These are phyloP conservation scores for Neopestalotiopsis sp. DNA, from an alignment of 2,329 filamentous ascomycete genomes.

Conservation along the genomic window DNA sequence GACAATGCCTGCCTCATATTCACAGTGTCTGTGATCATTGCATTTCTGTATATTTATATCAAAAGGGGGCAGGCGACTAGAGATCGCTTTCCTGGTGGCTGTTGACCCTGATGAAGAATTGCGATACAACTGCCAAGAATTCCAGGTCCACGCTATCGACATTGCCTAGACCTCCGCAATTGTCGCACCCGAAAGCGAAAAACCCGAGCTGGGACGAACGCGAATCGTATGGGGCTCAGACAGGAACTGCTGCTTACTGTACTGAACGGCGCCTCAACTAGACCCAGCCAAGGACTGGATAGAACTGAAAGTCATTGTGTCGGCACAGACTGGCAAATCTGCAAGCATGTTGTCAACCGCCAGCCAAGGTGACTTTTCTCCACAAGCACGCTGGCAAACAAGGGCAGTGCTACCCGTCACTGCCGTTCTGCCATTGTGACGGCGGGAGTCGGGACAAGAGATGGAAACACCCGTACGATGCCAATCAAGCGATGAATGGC, in stretches of 20 bases:
- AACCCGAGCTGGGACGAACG: not conserved
- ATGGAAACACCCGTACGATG: not conserved
- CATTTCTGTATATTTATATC: no score
- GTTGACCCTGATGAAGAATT: no score
- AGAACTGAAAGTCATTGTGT: not conserved
- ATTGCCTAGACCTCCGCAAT: conserved; percentile 1
- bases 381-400: not conserved
- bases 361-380: no score
- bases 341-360: no score
- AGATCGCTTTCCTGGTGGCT: no score
- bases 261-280: not conserved
- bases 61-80: no score
- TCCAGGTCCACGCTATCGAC: not conserved
- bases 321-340: not conserved
- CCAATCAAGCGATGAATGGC: no score
- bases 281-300: not conserved
- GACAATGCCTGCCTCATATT: no score
- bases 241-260: not conserved
- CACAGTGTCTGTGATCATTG: no score
- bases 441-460: no score
- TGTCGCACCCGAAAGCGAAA: not conserved
- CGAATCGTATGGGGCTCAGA: not conserved
- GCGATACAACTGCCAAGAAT: not conserved
- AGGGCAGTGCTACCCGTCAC: not conserved
- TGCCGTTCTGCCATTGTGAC: not conserved